Evolutionary conservation across 202 grass and related monocot genomes (phyloP), one percentile per base, ranked within the genome.

Genomic region (Saccharum hybrid): DNA sequence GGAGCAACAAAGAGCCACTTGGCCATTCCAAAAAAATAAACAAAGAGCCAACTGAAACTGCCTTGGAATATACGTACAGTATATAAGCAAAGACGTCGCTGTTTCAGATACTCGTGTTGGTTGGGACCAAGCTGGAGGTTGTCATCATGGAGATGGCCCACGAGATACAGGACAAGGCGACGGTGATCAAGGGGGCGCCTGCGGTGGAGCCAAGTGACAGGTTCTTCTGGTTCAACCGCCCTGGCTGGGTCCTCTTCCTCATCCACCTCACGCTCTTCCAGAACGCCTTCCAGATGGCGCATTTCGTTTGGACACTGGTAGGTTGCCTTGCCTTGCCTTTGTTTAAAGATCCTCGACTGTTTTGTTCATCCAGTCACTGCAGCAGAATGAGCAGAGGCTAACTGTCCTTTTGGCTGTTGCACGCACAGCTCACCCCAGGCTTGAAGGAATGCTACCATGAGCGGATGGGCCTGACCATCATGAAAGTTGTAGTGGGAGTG

Each of bases 251-350:
- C 71, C 78, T 95, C 26, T 95, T 93, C 54, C 74, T 95, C 45
- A 93, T 95, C 79, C 93, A 95, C 63, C 9, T 95, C 7, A 95
- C 86, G 8, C 72, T 95, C 1, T 95, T 93, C 81, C 90, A 95
- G 90, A 95, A 93, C 11, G 93, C 93, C 40, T 95, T 95, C 56
- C 93, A 93, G 80, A 90, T 93, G 85, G 88, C 93, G 13, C 90
- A 92, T 77, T 96, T 91, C 60, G 56, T 96, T 2, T 96, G 93
- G 93, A 74, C 86, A 51, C 3, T 83, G 93, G 90, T 96, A 87
- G 43, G 87, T 31, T 6, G 12, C 45, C 19, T n/a, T n/a, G 0
- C 48, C 18, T 21, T 57, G n/a, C 31, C 31, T 33, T n/a, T 56
- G 5, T 48, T 48, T 15, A 15, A 48, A 48, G 45, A 48, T 48